A percentile compares a stretch with the other conserved stretches of the same genome.
Evolutionary conservation across 2,329 filamentous ascomycete genomes (phyloP).

Genomic region (Chrysosporium keratinophilum): DNA sequence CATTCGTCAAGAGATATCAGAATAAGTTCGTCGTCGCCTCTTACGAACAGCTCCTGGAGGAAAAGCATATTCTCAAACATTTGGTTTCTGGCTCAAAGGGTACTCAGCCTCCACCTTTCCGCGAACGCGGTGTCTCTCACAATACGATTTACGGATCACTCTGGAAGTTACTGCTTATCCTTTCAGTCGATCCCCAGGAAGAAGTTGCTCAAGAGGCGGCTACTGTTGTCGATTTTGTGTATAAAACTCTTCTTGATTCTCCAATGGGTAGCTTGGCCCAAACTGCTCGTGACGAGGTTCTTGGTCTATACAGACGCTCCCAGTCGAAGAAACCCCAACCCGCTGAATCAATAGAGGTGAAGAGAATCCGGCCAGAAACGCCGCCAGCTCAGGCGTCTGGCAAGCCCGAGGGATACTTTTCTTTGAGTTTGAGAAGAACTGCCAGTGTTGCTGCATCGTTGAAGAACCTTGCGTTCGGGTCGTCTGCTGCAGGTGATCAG

Average conservation of each 20-base stretch:
- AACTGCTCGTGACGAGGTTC: conserved; percentile 57
- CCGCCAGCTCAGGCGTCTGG: conserved; percentile 41
- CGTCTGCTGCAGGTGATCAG: conserved; percentile 28
- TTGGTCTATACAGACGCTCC: conserved; percentile 27
- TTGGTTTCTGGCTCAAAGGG: conserved; percentile 28
- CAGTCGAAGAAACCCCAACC: conserved; percentile 32
- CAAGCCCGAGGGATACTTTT: conserved; percentile 52
- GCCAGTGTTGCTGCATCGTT: conserved; percentile 56
- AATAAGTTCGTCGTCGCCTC: conserved; percentile 85
- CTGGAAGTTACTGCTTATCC: conserved; percentile 84
- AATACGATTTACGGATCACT: conserved; percentile 88
- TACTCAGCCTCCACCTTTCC: conserved; percentile 17
- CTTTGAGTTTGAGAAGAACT: conserved; percentile 50
- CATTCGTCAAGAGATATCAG: conserved; percentile 81
- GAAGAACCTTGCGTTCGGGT: conserved; percentile 50
- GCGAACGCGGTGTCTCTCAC: conserved; percentile 54
- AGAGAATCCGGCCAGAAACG: conserved; percentile 34
- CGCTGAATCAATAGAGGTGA: conserved; percentile 26
- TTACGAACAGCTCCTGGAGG: conserved; percentile 80
- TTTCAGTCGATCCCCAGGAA: conserved; percentile 88
- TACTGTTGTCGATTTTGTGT: conserved; percentile 75
- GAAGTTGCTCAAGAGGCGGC: conserved; percentile 80
- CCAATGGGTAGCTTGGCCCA: conserved; percentile 62
- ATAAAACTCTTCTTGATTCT: conserved; percentile 67
- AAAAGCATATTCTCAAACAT: conserved; percentile 57